These are phyloP conservation scores for Cyphellophora europaea DNA, from an alignment of 2,329 filamentous ascomycete species.

Conservation along the genomic window DNA sequence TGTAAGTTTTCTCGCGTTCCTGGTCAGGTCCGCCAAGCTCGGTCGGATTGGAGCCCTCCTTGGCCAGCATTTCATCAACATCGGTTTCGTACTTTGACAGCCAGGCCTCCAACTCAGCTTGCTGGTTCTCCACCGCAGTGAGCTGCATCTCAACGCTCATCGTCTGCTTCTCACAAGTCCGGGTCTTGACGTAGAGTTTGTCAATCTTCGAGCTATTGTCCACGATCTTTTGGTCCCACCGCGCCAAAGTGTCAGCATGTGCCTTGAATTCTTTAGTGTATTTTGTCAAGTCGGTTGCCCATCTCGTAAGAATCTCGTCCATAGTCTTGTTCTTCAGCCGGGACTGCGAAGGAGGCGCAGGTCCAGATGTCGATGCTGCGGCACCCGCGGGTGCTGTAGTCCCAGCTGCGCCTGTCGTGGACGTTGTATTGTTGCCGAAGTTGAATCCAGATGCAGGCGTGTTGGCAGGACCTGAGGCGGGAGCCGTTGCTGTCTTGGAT, in stretches of 20 bases:
- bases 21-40: conserved; percentile 81
- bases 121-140: conserved; percentile 78
- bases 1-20: conserved; percentile 89
- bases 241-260: conserved; percentile 76
- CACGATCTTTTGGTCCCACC: conserved; percentile 86
- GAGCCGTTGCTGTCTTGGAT: conserved; percentile 12
- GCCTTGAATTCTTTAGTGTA: conserved; percentile 96
- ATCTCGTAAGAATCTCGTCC: conserved; percentile 96
- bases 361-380: conserved; percentile 68
- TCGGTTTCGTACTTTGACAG: conserved; percentile 86
- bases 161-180: conserved; percentile 87
- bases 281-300: conserved; percentile 89
- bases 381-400: conserved; percentile 25
- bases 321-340: conserved; percentile 97
- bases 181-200: conserved; percentile 82
- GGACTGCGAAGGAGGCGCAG: conserved; percentile 68
- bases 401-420: conserved; percentile 3
- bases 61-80: conserved; percentile 77
- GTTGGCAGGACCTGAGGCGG: conserved; percentile 21
- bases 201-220: conserved; percentile 94
- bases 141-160: conserved; percentile 91
- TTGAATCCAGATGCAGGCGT: conserved; percentile 7
- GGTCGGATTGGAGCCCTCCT: conserved; percentile 44
- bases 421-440: conserved; percentile 5
- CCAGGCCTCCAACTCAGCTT: conserved; percentile 81